phyloP scores from a whole-genome alignment of 371 early-diverging fungal species.

The Mucor sp. region DNA sequence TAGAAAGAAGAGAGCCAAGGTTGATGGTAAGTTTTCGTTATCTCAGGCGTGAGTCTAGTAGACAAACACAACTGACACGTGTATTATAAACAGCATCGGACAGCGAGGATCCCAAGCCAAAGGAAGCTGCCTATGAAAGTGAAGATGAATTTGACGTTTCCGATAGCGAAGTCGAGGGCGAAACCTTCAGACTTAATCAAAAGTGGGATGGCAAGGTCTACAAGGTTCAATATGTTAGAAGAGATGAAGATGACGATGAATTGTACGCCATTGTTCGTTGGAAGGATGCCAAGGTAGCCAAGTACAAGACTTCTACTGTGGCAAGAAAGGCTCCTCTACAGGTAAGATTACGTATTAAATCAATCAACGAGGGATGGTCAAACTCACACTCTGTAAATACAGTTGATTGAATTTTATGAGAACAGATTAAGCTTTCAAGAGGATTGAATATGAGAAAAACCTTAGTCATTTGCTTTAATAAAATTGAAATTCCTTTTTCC shows the following conservation, averaged over 20 bases:
- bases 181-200: neutral
- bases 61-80: too few species aligned
- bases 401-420: slow-evolving; percentile 29
- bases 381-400: neutral
- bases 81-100: neutral
- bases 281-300: slow-evolving; percentile 13
- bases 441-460: slow-evolving; percentile 12
- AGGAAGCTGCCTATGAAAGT: neutral
- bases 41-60: too few species aligned
- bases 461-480: slow-evolving; percentile 4
- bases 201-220: neutral
- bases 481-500: neutral
- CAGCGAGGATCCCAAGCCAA: neutral
- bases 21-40: too few species aligned
- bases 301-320: slow-evolving; percentile 7
- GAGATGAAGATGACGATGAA: neutral
- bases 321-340: slow-evolving; percentile 6
- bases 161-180: slow-evolving; percentile 3
- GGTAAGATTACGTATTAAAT: neutral
- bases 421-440: slow-evolving; percentile 13
- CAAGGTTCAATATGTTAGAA: slow-evolving; percentile 5
- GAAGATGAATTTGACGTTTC: slow-evolving; percentile 7
- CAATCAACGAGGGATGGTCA: too few species aligned
- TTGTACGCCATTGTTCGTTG: slow-evolving; percentile 11
- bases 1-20: too few species aligned